These are phyloP conservation scores for Melampsora americana DNA, from an alignment of 1,284 basidiomycete species.

Conservation along the genomic window DNA sequence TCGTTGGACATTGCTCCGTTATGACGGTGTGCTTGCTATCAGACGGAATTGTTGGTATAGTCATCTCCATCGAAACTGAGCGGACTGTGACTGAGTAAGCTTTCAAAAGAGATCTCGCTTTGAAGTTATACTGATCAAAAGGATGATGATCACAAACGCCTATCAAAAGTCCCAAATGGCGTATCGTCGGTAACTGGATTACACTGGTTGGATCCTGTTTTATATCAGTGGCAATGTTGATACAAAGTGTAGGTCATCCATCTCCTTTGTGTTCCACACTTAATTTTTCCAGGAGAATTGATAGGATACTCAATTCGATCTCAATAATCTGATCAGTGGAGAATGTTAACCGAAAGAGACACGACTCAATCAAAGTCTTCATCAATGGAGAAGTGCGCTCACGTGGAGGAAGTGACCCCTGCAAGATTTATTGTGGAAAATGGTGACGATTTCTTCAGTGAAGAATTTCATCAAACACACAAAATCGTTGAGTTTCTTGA, in stretches of 20 bases:
- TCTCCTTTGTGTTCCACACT: not conserved
- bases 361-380: not conserved
- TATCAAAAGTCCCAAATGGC: slow-evolving; percentile 13
- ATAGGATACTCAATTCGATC: not conserved
- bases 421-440: not conserved
- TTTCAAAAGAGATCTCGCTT: not conserved
- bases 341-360: slow-evolving; percentile 38
- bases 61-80: slow-evolving; percentile 17
- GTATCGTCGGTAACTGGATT: slow-evolving; percentile 24
- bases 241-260: slow-evolving; percentile 33
- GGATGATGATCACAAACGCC: not conserved
- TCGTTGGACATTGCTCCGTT: slow-evolving; percentile 38
- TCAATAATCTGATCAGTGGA: slow-evolving; percentile 16
- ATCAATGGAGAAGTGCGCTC: not conserved
- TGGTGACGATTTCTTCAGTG: not conserved
- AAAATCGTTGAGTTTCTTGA: too few species aligned
- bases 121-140: not conserved
- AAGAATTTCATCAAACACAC: too few species aligned
- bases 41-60: slow-evolving; percentile 9
- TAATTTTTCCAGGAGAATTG: not conserved
- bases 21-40: slow-evolving; percentile 33
- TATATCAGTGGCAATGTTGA: slow-evolving; percentile 36
- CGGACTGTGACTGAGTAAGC: slow-evolving; percentile 24
- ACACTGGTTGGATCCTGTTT: slow-evolving; percentile 38
- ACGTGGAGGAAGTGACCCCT: not conserved